These are phyloP conservation scores for Macrophomina tecta DNA, from an alignment of 2,329 filamentous ascomycete species.

Conservation along the genomic window DNA sequence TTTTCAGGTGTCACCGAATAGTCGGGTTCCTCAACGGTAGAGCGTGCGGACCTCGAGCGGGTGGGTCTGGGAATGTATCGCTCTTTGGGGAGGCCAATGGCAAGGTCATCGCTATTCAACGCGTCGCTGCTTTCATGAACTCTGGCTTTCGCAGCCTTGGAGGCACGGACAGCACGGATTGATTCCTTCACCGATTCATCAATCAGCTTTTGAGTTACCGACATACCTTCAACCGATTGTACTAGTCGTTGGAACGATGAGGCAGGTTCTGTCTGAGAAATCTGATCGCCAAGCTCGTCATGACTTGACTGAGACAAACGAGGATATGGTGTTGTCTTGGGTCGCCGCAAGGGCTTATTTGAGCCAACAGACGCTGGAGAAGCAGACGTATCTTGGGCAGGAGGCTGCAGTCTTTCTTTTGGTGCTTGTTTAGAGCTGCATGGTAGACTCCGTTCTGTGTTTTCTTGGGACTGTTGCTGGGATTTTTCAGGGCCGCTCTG, in stretches of 20 bases:
- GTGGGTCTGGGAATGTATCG: conserved; percentile 45
- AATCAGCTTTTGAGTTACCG: conserved; percentile 23
- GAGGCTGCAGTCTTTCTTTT: not conserved
- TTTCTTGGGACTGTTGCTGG: not conserved
- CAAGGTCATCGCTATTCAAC: conserved; percentile 34
- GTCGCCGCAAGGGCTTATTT: not conserved
- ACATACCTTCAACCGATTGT: not conserved
- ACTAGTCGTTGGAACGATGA: not conserved
- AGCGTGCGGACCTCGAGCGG: conserved; percentile 42
- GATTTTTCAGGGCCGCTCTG: not conserved
- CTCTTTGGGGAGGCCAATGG: conserved; percentile 39
- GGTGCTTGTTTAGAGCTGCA: not conserved
- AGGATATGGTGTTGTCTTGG: not conserved
- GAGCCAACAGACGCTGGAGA: not conserved
- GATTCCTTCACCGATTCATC: conserved; percentile 27
- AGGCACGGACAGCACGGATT: conserved; percentile 18
- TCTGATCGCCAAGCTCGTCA: conserved; percentile 30
- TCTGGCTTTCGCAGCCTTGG: conserved; percentile 18
- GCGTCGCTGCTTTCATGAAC: conserved; percentile 15
- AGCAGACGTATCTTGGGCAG: not conserved
- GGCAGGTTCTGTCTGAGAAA: conserved; percentile 28
- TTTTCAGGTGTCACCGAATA: conserved; percentile 41
- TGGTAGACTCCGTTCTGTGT: not conserved
- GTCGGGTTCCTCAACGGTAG: conserved; percentile 34
- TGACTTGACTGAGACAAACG: not conserved